Evolutionary conservation across 768 basidiomycete species (phyloP), one percentile per base, ranked within the genome.

Genomic region (Gloeopeniophorella convolvens): DNA sequence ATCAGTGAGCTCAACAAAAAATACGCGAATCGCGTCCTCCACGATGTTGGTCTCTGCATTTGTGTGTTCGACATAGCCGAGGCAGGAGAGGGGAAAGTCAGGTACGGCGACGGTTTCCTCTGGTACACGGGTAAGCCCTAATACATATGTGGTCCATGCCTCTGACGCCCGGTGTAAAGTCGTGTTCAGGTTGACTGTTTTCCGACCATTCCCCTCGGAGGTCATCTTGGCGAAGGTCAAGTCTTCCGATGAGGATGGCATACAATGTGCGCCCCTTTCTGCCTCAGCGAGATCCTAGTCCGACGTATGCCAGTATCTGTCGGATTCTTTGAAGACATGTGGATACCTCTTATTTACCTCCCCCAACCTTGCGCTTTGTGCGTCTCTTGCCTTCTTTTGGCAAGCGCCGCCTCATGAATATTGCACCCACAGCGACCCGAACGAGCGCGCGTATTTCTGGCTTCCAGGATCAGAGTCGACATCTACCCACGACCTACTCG

Each of bases 261-360:
- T 98, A 55, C 75, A 89, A 66, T 66, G 95, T 94, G 56, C 35
- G 88, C 39, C 32, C 26, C 39, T 16, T 33, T 33, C 1, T 31
- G 8, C 16, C n/a, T 5, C 6, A 16, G 5, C 12, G 41, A 31
- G 20, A 48, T 44, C 16, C 49, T 36, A 26, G 27, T 48, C 37
- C 18, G 12, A 47, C 28, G 11, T 11, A 5, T 7, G 36, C 13
- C 59, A 95, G 93, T 95, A 23, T 79, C 85, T 18, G 66, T 96
- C 15, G 87, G 85, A 16, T 97, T 98, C 72, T 98, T 98, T 61
- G 89, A 92, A 66, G 93, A 97, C 60, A 83, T 97, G 20, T 89
- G 90, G 62, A 77, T 97, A 39, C 89, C 92, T 0, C 68, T 77
- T 0, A 70, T 77, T 3, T 83, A 89, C 50, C 79, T 97, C 5